Conservation (phyloP, 306 rosid species). For the Vachellia collinsii region DNA sequence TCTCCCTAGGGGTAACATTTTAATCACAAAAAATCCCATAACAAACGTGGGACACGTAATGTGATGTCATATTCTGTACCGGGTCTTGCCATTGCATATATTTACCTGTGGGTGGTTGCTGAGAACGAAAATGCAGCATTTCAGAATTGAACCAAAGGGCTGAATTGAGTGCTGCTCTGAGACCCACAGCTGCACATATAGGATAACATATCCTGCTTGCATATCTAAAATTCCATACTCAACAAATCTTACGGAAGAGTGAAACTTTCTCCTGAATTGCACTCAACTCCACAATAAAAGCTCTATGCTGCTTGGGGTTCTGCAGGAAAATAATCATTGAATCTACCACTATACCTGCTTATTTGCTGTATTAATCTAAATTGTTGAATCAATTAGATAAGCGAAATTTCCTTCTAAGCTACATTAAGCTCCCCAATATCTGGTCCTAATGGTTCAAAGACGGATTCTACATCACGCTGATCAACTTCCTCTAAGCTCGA, state of each 20-base stretch:
- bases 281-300: not conserved
- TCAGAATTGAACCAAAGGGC: too few relatives aligned
- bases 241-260: not conserved
- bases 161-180: too few relatives aligned
- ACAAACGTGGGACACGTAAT: too few relatives aligned
- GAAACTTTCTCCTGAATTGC: not conserved
- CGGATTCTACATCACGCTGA: constrained; percentile 58
- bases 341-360: constrained; percentile 4
- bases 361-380: constrained; percentile 36
- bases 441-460: constrained; percentile 64
- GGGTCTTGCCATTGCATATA: too few relatives aligned
- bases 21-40: too few relatives aligned
- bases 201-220: not conserved
- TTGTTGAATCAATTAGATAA: constrained; percentile 27
- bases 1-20: too few relatives aligned
- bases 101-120: too few relatives aligned
- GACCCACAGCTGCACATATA: too few relatives aligned
- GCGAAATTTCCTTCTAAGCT: constrained; percentile 25
- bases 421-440: constrained; percentile 54
- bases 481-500: constrained; percentile 73
- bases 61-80: too few relatives aligned
- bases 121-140: too few relatives aligned
- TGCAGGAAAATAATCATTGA: not conserved
- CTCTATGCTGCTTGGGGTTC: not conserved
- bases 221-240: too few relatives aligned